Percentiles rank a stretch among this genome's conserved stretches.
Conservation (phyloP, 2,329 filamentous ascomycete genomes). For the Paramyrothecium sp. region DNA sequence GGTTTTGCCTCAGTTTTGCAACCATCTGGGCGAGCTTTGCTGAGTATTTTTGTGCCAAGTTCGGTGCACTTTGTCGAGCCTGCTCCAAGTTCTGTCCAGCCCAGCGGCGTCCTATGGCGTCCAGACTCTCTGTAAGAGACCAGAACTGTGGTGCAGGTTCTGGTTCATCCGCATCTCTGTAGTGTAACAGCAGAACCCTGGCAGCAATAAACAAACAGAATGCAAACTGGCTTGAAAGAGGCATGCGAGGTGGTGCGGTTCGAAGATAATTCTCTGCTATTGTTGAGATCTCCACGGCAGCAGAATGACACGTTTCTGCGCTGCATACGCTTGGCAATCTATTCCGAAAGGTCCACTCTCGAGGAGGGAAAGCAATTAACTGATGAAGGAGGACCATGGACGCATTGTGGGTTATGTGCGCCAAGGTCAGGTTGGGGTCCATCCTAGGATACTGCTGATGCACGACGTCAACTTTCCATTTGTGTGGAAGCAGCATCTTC, state of each 20-base stretch:
- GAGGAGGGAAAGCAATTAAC: conserved; percentile 38
- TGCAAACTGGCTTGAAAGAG: conserved; percentile 34
- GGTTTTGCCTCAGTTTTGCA: not conserved
- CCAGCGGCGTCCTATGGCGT: conserved; percentile 19
- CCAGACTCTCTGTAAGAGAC: conserved; percentile 16
- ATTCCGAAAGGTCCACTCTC: conserved; percentile 29
- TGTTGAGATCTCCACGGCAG: conserved; percentile 39
- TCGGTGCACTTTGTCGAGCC: not conserved
- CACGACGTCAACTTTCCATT: conserved; percentile 16
- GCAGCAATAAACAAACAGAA: conserved; percentile 42
- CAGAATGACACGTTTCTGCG: conserved; percentile 41
- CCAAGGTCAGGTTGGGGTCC: conserved; percentile 46
- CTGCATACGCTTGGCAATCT: conserved; percentile 38
- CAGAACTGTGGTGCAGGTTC: conserved; percentile 19
- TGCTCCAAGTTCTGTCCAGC: conserved; percentile 2
- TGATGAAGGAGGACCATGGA: conserved; percentile 47
- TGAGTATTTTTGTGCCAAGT: not conserved
- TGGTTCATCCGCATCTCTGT: conserved; percentile 19
- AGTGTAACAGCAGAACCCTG: conserved; percentile 33
- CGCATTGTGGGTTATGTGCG: conserved; percentile 45
- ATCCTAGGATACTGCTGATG: conserved; percentile 22
- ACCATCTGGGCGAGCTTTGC: not conserved
- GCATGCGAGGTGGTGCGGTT: conserved; percentile 19
- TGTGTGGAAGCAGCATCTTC: conserved; percentile 16
- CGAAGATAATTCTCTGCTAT: conserved; percentile 41